Conservation (phyloP, 345 rosid species). For the Alliaria petiolata region DNA sequence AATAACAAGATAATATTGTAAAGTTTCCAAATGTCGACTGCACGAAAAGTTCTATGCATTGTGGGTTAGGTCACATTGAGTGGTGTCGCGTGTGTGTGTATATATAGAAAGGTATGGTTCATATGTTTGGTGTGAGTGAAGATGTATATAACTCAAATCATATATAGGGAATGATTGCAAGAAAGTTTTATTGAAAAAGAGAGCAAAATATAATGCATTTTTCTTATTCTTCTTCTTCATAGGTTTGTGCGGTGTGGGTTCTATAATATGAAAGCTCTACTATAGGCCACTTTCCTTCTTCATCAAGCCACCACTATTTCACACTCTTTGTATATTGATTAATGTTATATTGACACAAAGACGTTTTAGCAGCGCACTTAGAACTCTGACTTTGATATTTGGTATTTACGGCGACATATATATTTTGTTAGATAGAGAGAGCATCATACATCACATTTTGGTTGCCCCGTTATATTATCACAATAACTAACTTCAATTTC, state of each 20-base stretch:
- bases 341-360: background rate
- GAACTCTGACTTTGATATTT: background rate
- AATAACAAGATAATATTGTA: background rate
- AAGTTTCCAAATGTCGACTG: background rate
- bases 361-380: background rate
- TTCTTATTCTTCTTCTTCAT: background rate
- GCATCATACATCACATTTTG: background rate
- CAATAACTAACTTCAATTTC: background rate
- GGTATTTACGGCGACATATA: too few relatives aligned
- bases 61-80: slow-evolving; percentile 4
- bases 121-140: background rate
- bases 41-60: background rate
- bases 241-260: background rate
- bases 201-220: background rate
- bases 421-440: background rate
- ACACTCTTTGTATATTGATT: background rate
- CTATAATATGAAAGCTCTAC: slow-evolving; percentile 7
- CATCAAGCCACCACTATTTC: background rate
- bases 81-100: background rate
- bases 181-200: slow-evolving; percentile 2
- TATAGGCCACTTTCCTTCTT: slow-evolving; percentile 11
- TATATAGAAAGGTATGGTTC: background rate
- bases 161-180: slow-evolving; percentile 3
- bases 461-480: background rate
- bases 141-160: background rate